phyloP scores from a whole-genome alignment of 331 rosid genomes.

The Pyracantha coccinea region DNA sequence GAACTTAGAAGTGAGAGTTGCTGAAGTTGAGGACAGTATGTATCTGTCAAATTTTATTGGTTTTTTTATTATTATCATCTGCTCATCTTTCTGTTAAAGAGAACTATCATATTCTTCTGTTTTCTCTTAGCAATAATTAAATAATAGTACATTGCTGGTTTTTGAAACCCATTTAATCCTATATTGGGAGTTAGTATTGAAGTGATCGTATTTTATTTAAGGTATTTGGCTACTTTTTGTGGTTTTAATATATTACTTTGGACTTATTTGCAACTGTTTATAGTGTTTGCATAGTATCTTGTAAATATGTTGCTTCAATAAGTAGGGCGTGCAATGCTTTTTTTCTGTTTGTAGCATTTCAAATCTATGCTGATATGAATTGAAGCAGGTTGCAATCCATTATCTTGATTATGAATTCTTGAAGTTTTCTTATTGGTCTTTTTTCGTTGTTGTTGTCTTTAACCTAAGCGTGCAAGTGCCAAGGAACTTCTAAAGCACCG shows the following conservation, averaged over 20 bases:
- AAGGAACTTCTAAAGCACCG: conserved; percentile 94
- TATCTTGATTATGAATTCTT: background rate
- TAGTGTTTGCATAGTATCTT: background rate
- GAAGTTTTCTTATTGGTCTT: background rate
- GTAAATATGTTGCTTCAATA: background rate
- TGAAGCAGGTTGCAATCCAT: background rate
- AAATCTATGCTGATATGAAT: background rate
- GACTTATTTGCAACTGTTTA: background rate
- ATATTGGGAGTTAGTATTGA: background rate
- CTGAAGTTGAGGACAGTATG: background rate
- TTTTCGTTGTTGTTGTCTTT: conserved; percentile 11
- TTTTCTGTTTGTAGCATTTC: background rate
- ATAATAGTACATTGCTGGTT: background rate
- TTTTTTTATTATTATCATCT: background rate
- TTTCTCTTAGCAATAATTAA: background rate
- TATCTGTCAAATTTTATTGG: background rate
- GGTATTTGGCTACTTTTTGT: background rate
- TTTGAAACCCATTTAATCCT: background rate
- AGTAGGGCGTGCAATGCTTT: background rate
- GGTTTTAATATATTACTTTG: background rate
- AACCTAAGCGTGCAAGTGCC: conserved; percentile 87
- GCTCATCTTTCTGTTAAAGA: background rate
- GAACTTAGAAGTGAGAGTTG: background rate
- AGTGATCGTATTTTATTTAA: background rate
- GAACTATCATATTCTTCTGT: background rate